These are phyloP conservation scores for Naganishia sp. DNA, from an alignment of 1,284 basidiomycete species.

Conservation along the genomic window DNA sequence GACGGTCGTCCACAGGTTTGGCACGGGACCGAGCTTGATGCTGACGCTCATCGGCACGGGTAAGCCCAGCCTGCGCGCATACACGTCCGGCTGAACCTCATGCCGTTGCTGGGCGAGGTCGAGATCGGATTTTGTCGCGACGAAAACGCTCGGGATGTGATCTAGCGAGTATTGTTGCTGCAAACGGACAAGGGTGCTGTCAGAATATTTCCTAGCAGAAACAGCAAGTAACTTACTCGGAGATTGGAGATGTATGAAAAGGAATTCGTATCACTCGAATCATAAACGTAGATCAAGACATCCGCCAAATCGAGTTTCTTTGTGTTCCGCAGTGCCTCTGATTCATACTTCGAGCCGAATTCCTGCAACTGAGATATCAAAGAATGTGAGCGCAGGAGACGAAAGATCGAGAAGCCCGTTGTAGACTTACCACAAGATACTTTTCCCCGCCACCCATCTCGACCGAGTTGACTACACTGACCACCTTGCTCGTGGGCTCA, in stretches of 20 bases:
- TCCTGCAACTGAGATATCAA: slow-evolving; percentile 74
- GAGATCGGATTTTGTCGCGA: slow-evolving; percentile 97
- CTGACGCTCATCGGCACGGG: slow-evolving; percentile 89
- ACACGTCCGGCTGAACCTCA: slow-evolving; percentile 97
- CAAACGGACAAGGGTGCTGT: slow-evolving; percentile 17
- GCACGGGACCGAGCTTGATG: slow-evolving; percentile 63
- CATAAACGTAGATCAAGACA: slow-evolving; percentile 93
- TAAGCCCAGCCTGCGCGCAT: slow-evolving; percentile 79
- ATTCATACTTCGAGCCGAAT: slow-evolving; percentile 92
- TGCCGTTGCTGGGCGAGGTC: slow-evolving; percentile 93
- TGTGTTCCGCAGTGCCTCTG: slow-evolving; percentile 81
- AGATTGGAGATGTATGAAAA: slow-evolving; percentile 98
- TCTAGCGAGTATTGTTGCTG: slow-evolving; percentile 96
- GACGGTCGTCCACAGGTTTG: slow-evolving; percentile 52
- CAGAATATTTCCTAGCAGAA: slow-evolving; percentile 28
- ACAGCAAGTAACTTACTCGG: slow-evolving; percentile 63
- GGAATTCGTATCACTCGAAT: slow-evolving; percentile 97
- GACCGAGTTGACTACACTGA: slow-evolving; percentile 91
- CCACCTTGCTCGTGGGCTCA: slow-evolving; percentile 83
- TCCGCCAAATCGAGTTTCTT: slow-evolving; percentile 91
- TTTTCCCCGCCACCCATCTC: slow-evolving; percentile 94
- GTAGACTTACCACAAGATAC: slow-evolving; percentile 79
- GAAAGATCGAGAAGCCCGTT: not conserved
- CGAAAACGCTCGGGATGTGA: slow-evolving; percentile 90
- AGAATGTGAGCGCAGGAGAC: slow-evolving; percentile 26